phyloP scores from a whole-genome alignment of 345 rosid species.

The Microthlaspi erraticum region DNA sequence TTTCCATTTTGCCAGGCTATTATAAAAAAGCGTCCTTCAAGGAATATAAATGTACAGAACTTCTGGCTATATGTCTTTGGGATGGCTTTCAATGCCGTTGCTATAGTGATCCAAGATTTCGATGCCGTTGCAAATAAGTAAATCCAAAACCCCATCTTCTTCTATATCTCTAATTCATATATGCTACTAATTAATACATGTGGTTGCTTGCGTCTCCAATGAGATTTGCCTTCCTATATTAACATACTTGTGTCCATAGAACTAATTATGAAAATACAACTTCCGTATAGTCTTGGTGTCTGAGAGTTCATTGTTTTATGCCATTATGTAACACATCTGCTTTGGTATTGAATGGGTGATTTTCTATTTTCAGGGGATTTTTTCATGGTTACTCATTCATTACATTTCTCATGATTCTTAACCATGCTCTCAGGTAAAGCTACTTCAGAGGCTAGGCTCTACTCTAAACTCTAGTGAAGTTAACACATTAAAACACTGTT shows the following conservation, averaged over 20 bases:
- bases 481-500: conserved; percentile 19
- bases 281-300: background rate
- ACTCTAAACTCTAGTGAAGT: conserved; percentile 9
- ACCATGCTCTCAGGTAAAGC: conserved; percentile 90
- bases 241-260: background rate
- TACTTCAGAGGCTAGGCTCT: conserved; percentile 32
- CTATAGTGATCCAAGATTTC: conserved; percentile 87
- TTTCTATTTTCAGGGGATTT: conserved; percentile 73
- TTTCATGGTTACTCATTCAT: conserved; percentile 92
- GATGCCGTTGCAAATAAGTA: conserved; percentile 90
- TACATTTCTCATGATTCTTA: conserved; percentile 89
- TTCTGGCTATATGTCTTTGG: conserved; percentile 96
- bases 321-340: background rate
- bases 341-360: conserved; percentile 5
- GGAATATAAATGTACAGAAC: conserved; percentile 94
- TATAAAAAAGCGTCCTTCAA: conserved; percentile 88
- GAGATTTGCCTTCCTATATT: conserved; percentile 6
- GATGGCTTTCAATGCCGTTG: conserved; percentile 93
- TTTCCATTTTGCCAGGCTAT: conserved; percentile 74
- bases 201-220: conserved; percentile 8
- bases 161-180: conserved; percentile 12
- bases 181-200: background rate
- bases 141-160: conserved; percentile 35
- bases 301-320: conserved; percentile 13
- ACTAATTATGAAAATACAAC: background rate